Conservation (phyloP, 73 alveolate genomes). For the Tetrahymena elliotti region DNA sequence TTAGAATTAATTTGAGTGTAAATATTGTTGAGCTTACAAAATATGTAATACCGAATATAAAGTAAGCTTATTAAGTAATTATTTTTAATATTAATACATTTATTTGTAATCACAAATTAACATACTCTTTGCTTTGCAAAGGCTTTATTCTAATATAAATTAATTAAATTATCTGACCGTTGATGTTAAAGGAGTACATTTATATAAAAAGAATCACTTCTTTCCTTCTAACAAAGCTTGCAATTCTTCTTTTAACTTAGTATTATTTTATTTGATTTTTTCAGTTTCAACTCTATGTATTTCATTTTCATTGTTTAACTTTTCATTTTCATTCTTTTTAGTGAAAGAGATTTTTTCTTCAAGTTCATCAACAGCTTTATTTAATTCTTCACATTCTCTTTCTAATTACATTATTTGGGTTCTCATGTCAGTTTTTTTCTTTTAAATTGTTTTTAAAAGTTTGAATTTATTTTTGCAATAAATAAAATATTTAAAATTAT, state of each 20-base stretch:
- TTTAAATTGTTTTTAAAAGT: neutral
- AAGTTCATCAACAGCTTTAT: conserved; percentile 30
- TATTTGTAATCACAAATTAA: too few species aligned
- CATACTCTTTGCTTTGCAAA: too few species aligned
- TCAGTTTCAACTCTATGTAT: conserved; percentile 29
- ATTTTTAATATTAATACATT: too few species aligned
- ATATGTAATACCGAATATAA: too few species aligned
- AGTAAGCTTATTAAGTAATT: too few species aligned
- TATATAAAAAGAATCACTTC: neutral
- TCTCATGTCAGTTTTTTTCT: conserved; percentile 32
- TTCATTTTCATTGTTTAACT: conserved; percentile 14
- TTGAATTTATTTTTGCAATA: too few species aligned
- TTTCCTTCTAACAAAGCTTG: conserved; percentile 23
- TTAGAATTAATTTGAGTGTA: too few species aligned
- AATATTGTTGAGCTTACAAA: too few species aligned
- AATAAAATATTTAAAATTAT: too few species aligned
- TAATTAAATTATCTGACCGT: too few species aligned
- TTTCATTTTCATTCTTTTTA: conserved; percentile 34
- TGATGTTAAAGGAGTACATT: too few species aligned
- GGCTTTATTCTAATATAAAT: too few species aligned
- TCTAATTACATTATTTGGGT: conserved; percentile 36
- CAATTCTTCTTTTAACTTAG: conserved; percentile 26
- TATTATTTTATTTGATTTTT: conserved; percentile 9
- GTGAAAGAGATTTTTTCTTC: conserved; percentile 23
- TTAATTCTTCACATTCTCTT: conserved; percentile 32